Percentiles rank a stretch among this genome's conserved stretches.
phyloP scores from a whole-genome alignment of 1,139 yeast species.

The Pichia sp. region DNA sequence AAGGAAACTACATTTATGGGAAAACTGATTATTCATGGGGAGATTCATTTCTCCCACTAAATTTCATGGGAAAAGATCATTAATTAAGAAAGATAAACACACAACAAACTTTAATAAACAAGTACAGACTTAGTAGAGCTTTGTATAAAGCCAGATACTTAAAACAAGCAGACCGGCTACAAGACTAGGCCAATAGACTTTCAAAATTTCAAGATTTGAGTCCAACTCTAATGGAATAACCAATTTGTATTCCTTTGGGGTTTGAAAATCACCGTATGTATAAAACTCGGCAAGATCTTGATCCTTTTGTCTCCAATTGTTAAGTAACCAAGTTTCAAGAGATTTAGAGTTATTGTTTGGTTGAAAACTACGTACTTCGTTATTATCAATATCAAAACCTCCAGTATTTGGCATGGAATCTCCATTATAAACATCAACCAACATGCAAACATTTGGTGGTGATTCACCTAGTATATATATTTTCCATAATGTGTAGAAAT shows the following conservation, averaged over 20 bases:
- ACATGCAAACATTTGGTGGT: slow-evolving; percentile 59
- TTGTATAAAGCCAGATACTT: background rate
- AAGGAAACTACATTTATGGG: background rate
- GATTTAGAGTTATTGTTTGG: background rate
- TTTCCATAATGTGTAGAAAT: slow-evolving; percentile 56
- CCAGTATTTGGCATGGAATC: slow-evolving; percentile 23
- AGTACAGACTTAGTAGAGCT: background rate
- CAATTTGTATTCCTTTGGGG: slow-evolving; percentile 20
- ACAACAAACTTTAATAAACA: no score
- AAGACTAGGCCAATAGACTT: slow-evolving; percentile 3
- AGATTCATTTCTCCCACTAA: background rate
- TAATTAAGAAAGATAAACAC: no score
- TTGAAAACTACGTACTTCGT: slow-evolving; percentile 22
- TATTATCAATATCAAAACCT: slow-evolving; percentile 27
- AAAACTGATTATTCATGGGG: background rate
- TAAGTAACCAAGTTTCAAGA: slow-evolving; percentile 36
- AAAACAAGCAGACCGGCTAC: background rate
- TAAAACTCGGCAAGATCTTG: slow-evolving; percentile 54
- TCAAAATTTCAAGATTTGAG: slow-evolving; percentile 10
- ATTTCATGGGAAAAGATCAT: background rate
- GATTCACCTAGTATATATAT: slow-evolving; percentile 65
- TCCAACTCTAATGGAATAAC: slow-evolving; percentile 18
- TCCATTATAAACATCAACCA: slow-evolving; percentile 48
- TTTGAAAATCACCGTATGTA: slow-evolving; percentile 47
- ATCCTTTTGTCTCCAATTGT: slow-evolving; percentile 80